Conservation (phyloP, 192 early-diverging fungal genomes). For the Thoreauomyces humboldtii region DNA sequence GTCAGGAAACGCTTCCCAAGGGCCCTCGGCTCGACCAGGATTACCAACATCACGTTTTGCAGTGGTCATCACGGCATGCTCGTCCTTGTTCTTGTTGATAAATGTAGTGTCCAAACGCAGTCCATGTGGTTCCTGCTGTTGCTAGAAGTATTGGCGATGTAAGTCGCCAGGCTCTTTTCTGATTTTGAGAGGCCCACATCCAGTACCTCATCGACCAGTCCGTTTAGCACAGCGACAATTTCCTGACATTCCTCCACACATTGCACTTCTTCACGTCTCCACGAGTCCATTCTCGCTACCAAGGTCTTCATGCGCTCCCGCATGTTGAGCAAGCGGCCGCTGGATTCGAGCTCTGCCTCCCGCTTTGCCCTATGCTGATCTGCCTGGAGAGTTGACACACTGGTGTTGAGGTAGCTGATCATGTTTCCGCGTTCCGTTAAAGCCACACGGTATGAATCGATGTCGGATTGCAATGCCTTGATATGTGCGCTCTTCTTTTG, state of each 20-base stretch:
- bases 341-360: background rate
- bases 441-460: background rate
- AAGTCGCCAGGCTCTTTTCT: too few relatives aligned
- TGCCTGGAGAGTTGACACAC: background rate
- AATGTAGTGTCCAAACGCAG: background rate
- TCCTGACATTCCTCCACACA: background rate
- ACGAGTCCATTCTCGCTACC: background rate
- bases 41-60: background rate
- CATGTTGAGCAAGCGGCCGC: background rate
- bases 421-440: background rate
- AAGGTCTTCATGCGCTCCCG: slow-evolving; percentile 2
- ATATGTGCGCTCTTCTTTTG: background rate
- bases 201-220: background rate
- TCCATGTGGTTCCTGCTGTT: background rate
- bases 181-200: background rate
- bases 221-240: background rate
- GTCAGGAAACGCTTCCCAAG: too few relatives aligned
- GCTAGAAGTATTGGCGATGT: background rate
- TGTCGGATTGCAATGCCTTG: background rate
- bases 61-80: background rate
- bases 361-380: background rate
- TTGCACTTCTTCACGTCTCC: background rate
- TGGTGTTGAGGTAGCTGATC: background rate
- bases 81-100: background rate
- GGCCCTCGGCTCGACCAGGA: background rate